These are phyloP conservation scores for Claviceps digitariae DNA, from an alignment of 2,329 filamentous ascomycete genomes.

Conservation along the genomic window DNA sequence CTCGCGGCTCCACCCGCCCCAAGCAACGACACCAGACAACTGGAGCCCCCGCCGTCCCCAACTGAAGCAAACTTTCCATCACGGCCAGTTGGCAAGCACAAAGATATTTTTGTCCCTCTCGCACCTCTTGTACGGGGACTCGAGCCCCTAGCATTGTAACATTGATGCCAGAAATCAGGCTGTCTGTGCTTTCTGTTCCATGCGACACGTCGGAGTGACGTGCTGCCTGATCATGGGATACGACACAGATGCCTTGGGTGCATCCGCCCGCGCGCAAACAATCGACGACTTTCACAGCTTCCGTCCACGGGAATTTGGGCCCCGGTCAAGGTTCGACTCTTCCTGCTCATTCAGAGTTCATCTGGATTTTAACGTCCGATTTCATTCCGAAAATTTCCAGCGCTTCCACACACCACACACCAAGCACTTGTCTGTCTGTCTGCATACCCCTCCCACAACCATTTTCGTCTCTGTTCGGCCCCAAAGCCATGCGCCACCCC, in stretches of 20 bases:
- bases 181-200: no score
- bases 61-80: not conserved
- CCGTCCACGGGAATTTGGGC: not conserved
- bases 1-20: no score
- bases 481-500: constrained; percentile 3
- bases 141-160: not conserved
- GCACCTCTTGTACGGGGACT: not conserved
- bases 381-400: not conserved
- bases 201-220: not conserved
- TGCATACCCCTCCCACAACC: constrained; percentile 5
- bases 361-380: not conserved
- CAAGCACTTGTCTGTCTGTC: not conserved
- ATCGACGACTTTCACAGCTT: not conserved
- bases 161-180: not conserved
- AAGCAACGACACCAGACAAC: not conserved
- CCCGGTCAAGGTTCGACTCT: not conserved
- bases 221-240: not conserved
- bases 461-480: constrained; percentile 12
- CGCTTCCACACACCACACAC: not conserved
- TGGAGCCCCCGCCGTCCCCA: not conserved
- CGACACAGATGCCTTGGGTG: not conserved
- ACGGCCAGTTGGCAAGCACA: not conserved
- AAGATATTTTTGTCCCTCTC: not conserved
- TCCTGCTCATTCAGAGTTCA: not conserved
- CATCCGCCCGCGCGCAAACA: not conserved